These are phyloP conservation scores for Sporothrix sp. DNA, from an alignment of 2,329 filamentous ascomycete species.

Conservation along the genomic window DNA sequence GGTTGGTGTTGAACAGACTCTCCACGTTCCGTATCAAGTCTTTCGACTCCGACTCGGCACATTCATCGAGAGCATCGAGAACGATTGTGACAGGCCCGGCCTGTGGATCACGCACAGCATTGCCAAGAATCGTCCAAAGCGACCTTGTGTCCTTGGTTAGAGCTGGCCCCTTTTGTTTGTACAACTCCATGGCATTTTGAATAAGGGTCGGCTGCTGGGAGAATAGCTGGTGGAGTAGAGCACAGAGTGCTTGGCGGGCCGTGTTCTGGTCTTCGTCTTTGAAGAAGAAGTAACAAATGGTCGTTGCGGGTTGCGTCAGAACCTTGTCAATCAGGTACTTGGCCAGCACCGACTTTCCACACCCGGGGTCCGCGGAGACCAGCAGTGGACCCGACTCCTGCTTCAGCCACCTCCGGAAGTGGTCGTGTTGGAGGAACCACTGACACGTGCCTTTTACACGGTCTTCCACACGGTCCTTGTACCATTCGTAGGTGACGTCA, in stretches of 20 bases:
- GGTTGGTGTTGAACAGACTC: not conserved
- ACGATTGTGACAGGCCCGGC: conserved; percentile 26
- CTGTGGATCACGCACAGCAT: conserved; percentile 20
- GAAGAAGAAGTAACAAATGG: conserved; percentile 36
- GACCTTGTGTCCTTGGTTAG: conserved; percentile 19
- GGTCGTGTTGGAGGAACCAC: conserved; percentile 6
- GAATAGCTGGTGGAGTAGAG: conserved; percentile 32
- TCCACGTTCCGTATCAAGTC: not conserved
- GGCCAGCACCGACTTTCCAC: conserved; percentile 10
- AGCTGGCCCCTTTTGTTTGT: conserved; percentile 19
- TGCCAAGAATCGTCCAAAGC: conserved; percentile 28
- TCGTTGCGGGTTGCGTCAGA: not conserved
- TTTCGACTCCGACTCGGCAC: not conserved
- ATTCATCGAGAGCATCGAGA: conserved; percentile 31
- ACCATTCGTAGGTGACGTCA: not conserved
- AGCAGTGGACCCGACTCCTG: not conserved
- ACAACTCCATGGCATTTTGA: conserved; percentile 23
- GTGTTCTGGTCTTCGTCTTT: conserved; percentile 31
- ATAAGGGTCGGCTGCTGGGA: conserved; percentile 24
- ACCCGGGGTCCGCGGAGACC: conserved; percentile 9
- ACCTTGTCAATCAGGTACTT: not conserved
- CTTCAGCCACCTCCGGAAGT: conserved; percentile 3
- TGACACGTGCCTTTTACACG: conserved; percentile 5
- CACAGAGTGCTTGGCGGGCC: conserved; percentile 28
- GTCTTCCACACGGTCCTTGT: not conserved